Evolutionary conservation across 192 early-diverging fungal species (phyloP).

Genomic region (Haplosporangium gracile): DNA sequence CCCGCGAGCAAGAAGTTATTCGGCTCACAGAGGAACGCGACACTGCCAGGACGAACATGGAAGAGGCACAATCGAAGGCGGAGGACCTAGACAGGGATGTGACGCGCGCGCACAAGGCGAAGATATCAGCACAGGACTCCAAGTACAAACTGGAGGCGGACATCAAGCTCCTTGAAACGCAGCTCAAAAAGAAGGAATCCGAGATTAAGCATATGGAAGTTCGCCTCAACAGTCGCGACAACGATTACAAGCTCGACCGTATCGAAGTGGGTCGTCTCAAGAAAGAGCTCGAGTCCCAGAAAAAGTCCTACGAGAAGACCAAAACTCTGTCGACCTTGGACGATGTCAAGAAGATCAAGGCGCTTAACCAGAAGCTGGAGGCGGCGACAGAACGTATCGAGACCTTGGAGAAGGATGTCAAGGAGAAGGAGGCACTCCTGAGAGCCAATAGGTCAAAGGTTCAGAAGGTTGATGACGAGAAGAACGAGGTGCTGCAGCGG

Average conservation of each 20-base stretch:
- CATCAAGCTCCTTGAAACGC: not conserved
- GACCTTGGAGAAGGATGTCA: not conserved
- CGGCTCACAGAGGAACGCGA: conserved; percentile 3
- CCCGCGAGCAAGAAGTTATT: not conserved
- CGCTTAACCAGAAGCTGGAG: not conserved
- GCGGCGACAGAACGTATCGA: not conserved
- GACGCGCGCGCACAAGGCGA: conserved; percentile 21
- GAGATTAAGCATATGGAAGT: not conserved
- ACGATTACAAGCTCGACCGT: not conserved
- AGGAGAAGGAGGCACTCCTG: conserved; percentile 5
- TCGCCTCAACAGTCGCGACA: not conserved
- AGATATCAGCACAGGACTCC: conserved; percentile 1
- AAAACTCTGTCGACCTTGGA: not conserved
- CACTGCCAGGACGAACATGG: conserved; percentile 2
- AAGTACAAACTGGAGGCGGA: not conserved
- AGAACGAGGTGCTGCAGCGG: conserved; percentile 17
- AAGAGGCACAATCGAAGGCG: conserved; percentile 2
- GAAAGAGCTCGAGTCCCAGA: conserved; percentile 20
- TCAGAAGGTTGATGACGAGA: conserved; percentile 21
- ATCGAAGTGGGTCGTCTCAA: not conserved
- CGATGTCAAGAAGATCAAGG: conserved; percentile 9
- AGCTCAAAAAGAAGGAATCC: not conserved
- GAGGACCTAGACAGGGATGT: conserved; percentile 8
- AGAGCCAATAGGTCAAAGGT: not conserved
- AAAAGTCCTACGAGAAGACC: not conserved